Evolutionary conservation across 305 asterid species (phyloP).

Genomic region (Fraxinus greggii): DNA sequence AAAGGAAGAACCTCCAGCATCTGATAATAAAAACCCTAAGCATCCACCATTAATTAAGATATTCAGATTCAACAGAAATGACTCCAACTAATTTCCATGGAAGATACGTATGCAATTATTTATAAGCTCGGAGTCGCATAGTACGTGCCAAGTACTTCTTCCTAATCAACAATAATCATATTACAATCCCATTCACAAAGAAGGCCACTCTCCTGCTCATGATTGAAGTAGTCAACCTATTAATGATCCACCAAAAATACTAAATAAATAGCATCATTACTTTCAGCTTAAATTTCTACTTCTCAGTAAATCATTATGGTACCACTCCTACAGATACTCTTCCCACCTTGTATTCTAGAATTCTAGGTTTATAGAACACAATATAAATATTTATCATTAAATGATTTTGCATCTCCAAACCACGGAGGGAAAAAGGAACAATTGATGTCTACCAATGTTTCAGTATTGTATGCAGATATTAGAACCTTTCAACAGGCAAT

Average conservation of each 20-base stretch:
- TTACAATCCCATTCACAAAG: background rate
- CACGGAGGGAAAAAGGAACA: background rate
- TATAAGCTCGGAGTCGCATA: background rate
- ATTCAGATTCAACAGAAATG: background rate
- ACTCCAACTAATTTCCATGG: background rate
- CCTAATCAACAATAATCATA: slow-evolving; percentile 10
- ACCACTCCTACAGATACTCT: background rate
- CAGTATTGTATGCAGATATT: background rate
- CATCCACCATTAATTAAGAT: background rate
- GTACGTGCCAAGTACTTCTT: slow-evolving; percentile 5
- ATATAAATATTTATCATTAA: background rate
- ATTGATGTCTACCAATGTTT: background rate
- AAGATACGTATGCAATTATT: slow-evolving; percentile 1
- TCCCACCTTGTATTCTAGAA: background rate
- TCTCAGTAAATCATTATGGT: background rate
- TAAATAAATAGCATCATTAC: background rate
- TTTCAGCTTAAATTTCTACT: background rate
- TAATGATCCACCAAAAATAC: background rate
- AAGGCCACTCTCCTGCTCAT: background rate
- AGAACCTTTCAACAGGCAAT: background rate
- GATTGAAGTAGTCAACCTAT: background rate
- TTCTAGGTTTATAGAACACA: background rate
- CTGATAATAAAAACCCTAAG: background rate
- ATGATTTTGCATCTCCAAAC: background rate
- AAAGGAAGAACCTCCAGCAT: background rate